phyloP scores from a whole-genome alignment of 2,329 filamentous ascomycete genomes.

The Talaromyces sp. region DNA sequence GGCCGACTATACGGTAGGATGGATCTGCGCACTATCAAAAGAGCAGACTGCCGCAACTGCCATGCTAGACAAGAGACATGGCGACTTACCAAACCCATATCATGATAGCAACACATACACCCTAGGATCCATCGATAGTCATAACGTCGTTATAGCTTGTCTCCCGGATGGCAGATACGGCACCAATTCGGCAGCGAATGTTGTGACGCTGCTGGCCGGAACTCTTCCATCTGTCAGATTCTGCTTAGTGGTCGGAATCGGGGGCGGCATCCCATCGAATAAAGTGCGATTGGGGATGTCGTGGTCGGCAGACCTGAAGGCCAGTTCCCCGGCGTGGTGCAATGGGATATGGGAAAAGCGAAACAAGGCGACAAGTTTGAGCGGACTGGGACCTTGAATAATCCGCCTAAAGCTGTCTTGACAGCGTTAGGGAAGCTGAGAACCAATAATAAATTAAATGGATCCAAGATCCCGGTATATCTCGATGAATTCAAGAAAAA shows the following conservation, averaged over 20 bases:
- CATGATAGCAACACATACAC: constrained; percentile 27
- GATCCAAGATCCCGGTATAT: background rate
- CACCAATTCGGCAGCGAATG: background rate
- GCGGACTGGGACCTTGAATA: background rate
- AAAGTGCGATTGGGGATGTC: constrained; percentile 30
- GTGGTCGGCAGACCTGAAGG: constrained; percentile 25
- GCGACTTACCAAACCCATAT: constrained; percentile 24
- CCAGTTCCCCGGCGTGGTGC: constrained; percentile 24
- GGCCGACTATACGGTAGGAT: constrained; percentile 41
- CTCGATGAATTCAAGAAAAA: background rate
- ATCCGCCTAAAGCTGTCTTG: background rate
- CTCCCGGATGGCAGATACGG: background rate
- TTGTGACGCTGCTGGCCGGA: background rate
- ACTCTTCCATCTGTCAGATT: constrained; percentile 30
- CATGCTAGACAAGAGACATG: constrained; percentile 37
- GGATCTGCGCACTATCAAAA: constrained; percentile 43
- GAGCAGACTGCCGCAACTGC: constrained; percentile 45
- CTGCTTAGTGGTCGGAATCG: constrained; percentile 46
- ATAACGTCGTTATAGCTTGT: constrained; percentile 26
- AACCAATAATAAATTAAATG: background rate
- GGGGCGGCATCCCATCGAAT: constrained; percentile 26
- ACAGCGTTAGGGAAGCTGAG: background rate
- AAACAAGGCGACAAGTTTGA: constrained; percentile 1
- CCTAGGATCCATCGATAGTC: constrained; percentile 23
- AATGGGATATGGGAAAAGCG: constrained; percentile 26